Evolutionary conservation across 2,329 filamentous ascomycete genomes (phyloP), one percentile per base, ranked within the genome.

Genomic region (Penicillium sp.): DNA sequence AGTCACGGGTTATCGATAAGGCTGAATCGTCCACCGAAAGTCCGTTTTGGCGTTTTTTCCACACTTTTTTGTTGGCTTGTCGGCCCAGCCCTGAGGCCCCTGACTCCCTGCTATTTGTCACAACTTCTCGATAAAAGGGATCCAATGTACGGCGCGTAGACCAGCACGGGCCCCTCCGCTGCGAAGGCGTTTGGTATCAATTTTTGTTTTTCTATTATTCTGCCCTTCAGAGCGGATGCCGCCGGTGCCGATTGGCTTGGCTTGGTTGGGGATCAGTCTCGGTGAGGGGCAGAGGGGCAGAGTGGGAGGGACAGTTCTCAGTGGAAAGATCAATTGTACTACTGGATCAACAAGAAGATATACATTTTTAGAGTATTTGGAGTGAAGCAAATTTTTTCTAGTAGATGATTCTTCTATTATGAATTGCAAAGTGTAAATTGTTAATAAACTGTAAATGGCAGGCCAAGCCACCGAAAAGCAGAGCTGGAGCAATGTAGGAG

Each of bases 61-160:
- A 26, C 33, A 9, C 8, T 30, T 28, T 30, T 33, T 26, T 33
- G 30, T 28, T 30, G 49, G 17, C 54, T 35, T 35, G 57, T 37
- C 47, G 56, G 30, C 30, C 12, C 30, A 33, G 30, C 30, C 30
- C 30, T 33, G 30, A 33, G 9, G 12, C 30, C 30, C 30, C 30
- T 33, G 30, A 33, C 30, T 33, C 30, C 12, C 30, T 33, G 30
- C n/a, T 64, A 70, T 70, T 70, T 70, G 68, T 70, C 68, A 70
- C 68, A 45, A 63, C 64, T 60, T 62, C 40, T 60, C 42, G 66
- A 68, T 70, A 65, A 62, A 65, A 45, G 55, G 68, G 63, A 64
- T 67, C 63, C 62, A 70, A 64, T 70, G 35, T 70, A 70, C 68
- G 64, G 63, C 61, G 67, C 57, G 65, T 40, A 66, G 51, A 37